These are phyloP conservation scores for Galerina sulciceps DNA, from an alignment of 768 basidiomycete species.

Conservation along the genomic window DNA sequence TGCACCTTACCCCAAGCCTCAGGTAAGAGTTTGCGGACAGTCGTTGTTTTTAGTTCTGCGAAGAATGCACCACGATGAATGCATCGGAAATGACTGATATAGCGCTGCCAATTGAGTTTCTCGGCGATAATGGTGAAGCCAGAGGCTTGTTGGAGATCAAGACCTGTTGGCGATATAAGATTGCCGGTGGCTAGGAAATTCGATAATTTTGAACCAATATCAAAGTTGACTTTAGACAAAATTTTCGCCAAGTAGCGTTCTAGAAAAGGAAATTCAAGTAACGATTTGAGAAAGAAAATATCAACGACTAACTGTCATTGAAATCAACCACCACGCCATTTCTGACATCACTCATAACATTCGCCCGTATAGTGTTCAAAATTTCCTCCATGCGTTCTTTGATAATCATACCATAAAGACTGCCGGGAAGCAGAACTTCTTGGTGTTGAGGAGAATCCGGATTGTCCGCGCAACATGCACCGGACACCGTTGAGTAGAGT, in stretches of 20 bases:
- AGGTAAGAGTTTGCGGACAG: constrained; percentile 93
- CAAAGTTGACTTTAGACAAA: constrained; percentile 80
- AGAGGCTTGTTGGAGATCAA: constrained; percentile 95
- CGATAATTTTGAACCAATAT: constrained; percentile 86
- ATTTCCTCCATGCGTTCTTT: constrained; percentile 96
- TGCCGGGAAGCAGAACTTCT: constrained; percentile 93
- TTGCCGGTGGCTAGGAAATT: constrained; percentile 99
- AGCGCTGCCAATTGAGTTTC: constrained; percentile 98
- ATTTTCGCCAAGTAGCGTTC: constrained; percentile 84
- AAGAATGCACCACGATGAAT: constrained; percentile 99
- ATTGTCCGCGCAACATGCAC: constrained; percentile 90
- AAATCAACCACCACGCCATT: constrained; percentile 86
- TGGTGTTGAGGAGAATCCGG: constrained; percentile 99
- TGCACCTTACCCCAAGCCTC: constrained; percentile 90
- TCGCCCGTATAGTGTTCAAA: constrained; percentile 70
- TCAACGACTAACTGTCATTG: constrained; percentile 68
- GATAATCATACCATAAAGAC: constrained; percentile 94
- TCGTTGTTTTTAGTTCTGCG: constrained; percentile 96
- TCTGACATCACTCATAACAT: constrained; percentile 74
- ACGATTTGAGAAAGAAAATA: constrained; percentile 1
- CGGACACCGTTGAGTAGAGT: constrained; percentile 88
- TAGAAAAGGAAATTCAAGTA: constrained; percentile 28
- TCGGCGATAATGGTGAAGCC: constrained; percentile 99
- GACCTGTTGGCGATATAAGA: constrained; percentile 89
- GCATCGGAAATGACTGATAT: constrained; percentile 97